Base-by-base conservation (phyloP, 768 basidiomycete genomes). In the Candolleomyces aberdarensis region DNA sequence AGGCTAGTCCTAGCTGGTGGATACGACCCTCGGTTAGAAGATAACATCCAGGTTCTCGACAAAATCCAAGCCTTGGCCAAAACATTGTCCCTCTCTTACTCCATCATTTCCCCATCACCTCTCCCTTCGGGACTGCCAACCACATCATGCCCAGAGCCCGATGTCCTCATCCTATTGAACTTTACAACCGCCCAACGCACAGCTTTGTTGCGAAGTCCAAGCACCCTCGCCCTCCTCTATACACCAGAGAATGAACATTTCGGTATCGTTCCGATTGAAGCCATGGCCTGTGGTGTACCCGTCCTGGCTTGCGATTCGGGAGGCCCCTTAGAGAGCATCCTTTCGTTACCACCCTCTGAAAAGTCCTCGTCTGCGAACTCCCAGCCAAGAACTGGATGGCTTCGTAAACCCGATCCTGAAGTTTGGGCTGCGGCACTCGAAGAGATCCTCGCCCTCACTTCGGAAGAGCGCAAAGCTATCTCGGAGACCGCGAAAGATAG, bases 231-330 rank as follows among this genome's bases (percentile, higher is more conserved):
- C 0, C 78, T 98, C 0, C 80, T 99, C 7, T 99, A 99, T 71
- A 99, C 96, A 0, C 97, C 96, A 0, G 77, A 83, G 8, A 96
- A 96, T 72, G 96, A 99, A 68, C 96, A 99, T 71, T 97, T 98
- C 71, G 97, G 96, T 1, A 98, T 99, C 65, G 96, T 89, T 0
- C 96, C 97, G 2, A 84, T 98, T 3, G 96, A 99, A 72, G 95
- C 86, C 0, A 98, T 98, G 94, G 83, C 86, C 8, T 95, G 91
- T 51, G 93, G 94, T 3, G 72, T 98, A 0, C 94, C 96, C 0
- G 89, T 98, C 1, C 75, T 99, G 19, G 96, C 95, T 0, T 93
- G 90, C 66, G 75, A 92, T 69, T 87, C 84, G 60, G 93, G 92
- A 15, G 96, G 96, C 2, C 97, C 97, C 9, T 91, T 86, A 1